Base-by-base conservation (phyloP, 2,329 filamentous ascomycete species). In the Emergomyces africanus region DNA sequence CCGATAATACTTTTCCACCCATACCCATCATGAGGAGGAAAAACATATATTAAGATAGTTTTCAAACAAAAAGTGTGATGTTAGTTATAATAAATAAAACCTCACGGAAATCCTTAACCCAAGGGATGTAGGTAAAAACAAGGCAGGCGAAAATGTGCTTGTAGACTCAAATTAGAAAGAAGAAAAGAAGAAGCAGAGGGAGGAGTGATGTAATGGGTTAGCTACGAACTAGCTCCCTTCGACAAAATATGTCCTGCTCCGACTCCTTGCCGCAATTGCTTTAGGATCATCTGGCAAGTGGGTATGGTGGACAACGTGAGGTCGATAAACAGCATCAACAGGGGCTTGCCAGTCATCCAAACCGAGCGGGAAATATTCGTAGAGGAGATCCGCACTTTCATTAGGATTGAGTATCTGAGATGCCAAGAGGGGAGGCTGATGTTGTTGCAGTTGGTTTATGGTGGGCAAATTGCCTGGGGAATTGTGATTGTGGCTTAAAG, bases 301-400 rank as follows among this genome's bases (percentile, higher is more conserved):
- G 18, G 88, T 92, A 70, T 96, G 91, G 73, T 97, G 92, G 2
- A 96, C 91, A 18, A 96, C 89, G 71, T 96, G 91, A 5, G 91
- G 92, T 54, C 90, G 80, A 70, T 95, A 96, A 18, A 96, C 86
- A 5, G 90, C 90, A 72, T 95, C 90, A 2, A 95, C 89, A 0
- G 89, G 90, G 1, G 88, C 88, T 83, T 91, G 90, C 85, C 83
- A 96, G 68, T 96, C 91, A 70, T 96, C 90, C 60, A 96, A 76
- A 54, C 87, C 90, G 18, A 97, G 78, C 0, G 91, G 91, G 64
- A 97, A 96, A 70, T 97, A 96, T 74, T 97, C 91, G 70, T 96
- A 96, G 20, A 96, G 77, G 64, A 91, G 77, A 72, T 96, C 91
- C 0, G 86, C 86, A 65, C 86, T 87, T 66, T 95, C 90, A 42